Conservation (phyloP, 176 grass and related monocot species). For the bread wheat (Triticum aestivum) region DNA sequence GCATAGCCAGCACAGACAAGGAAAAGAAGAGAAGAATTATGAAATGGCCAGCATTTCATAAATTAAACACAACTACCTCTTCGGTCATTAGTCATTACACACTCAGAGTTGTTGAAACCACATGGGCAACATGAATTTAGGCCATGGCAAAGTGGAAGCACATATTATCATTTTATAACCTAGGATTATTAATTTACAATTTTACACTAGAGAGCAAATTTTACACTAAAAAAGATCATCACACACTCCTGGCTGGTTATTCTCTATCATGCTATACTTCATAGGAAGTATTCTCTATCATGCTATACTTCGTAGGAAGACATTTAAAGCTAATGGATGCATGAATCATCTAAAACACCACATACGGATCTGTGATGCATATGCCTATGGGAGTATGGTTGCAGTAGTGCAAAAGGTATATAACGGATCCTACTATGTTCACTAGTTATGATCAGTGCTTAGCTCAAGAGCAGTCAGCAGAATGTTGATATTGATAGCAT, state of each 20-base stretch:
- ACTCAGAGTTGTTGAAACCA: background rate
- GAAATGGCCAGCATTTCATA: background rate
- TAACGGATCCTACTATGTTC: background rate
- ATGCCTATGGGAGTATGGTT: background rate
- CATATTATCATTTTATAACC: background rate
- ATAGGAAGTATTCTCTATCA: conserved; percentile 12
- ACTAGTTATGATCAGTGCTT: background rate
- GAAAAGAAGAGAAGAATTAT: background rate
- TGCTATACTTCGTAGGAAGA: background rate
- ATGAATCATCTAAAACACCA: background rate
- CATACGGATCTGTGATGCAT: background rate
- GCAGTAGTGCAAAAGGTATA: background rate
- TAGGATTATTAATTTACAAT: background rate
- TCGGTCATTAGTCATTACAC: background rate
- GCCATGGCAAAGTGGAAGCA: background rate
- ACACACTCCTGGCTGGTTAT: background rate
- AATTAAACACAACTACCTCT: background rate
- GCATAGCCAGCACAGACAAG: background rate
- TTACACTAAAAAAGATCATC: background rate
- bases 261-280: background rate
- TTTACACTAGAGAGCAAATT: background rate
- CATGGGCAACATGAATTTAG: background rate
- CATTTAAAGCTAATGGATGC: background rate
- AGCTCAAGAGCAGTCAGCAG: background rate
- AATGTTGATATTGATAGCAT: background rate